Evolutionary conservation across 2,329 filamentous ascomycete genomes (phyloP).

Genomic region (Beauveria rudraprayagi): DNA sequence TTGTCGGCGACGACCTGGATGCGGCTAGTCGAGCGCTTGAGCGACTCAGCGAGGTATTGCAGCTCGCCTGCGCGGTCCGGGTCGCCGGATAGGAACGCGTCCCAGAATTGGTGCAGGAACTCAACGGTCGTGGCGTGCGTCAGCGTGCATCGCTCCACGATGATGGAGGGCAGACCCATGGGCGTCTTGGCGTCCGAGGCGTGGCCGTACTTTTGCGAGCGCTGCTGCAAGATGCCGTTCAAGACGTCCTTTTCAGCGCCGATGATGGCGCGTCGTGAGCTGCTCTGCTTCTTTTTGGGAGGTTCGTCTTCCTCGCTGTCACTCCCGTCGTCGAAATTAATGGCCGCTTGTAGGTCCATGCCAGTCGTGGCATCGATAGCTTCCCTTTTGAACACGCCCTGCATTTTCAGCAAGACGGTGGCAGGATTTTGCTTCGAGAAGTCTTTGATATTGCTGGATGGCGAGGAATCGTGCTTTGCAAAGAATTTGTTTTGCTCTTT

Average conservation of each 20-base stretch:
- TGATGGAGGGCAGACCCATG: slow-evolving; percentile 46
- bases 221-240: slow-evolving; percentile 53
- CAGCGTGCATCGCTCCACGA: slow-evolving; percentile 50
- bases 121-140: slow-evolving; percentile 92
- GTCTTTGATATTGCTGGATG: slow-evolving; percentile 36
- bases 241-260: slow-evolving; percentile 60
- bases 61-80: slow-evolving; percentile 72
- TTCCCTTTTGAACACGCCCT: slow-evolving; percentile 50
- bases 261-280: slow-evolving; percentile 58
- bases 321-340: slow-evolving; percentile 63
- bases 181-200: slow-evolving; percentile 38
- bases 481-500: slow-evolving; percentile 83
- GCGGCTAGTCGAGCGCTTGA: slow-evolving; percentile 67
- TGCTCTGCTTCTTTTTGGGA: slow-evolving; percentile 48
- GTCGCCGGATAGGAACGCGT: slow-evolving; percentile 82
- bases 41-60: slow-evolving; percentile 71
- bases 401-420: slow-evolving; percentile 58
- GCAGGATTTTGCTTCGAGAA: slow-evolving; percentile 64
- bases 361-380: slow-evolving; percentile 40
- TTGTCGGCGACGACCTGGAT: slow-evolving; percentile 74
- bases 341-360: slow-evolving; percentile 52
- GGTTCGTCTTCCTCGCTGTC: slow-evolving; percentile 55
- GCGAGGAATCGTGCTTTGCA: slow-evolving; percentile 46
- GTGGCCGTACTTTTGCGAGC: slow-evolving; percentile 49
- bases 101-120: slow-evolving; percentile 97